Base-by-base conservation (phyloP, 2,329 filamentous ascomycete genomes). In the Fusarium abutilonis region DNA sequence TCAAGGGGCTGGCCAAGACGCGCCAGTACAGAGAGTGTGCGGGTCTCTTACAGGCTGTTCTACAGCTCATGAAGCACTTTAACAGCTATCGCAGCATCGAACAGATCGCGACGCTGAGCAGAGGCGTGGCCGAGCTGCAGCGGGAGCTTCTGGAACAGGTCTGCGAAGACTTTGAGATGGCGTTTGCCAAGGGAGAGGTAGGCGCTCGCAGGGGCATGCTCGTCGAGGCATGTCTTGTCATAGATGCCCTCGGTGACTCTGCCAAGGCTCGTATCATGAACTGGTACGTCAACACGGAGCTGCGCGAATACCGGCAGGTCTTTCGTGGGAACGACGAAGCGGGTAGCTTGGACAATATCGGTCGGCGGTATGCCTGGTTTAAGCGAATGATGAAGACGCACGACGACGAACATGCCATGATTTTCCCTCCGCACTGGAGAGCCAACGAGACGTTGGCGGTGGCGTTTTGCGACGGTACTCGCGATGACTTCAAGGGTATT, bases 11-110 rank as follows among this genome's bases (percentile, higher is more conserved):
- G 66, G 90, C 91, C 66, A 91, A 91, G 76, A 89, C 90, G 32
- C 84, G 94, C 53, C 95, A 99, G 76, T 99, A 99, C 75, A 84
- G 92, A 64, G 95, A 99, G 75, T 98, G 95, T 73, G 93, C 94
- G 14, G 93, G 96, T 70, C 82, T 99, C 57, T 82, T 99, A 54
- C 92, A 97, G 79, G 95, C 95, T 9, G 95, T 99, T 29, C 86
- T 99, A 56, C 95, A 99, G 83, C 87, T 99, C 41, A 97, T 98
- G 91, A 91, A 91, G 67, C 93, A 99, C 78, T 99, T 99, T 84
- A 96, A 97, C 79, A 96, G 92, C 76, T 99, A 98, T 76, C 84
- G 95, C 56, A 97, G 93, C 69, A 98, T 99, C 69, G 94, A 98
- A 74, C 95, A 99, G 82, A 98, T 99, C 73, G 95, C 95, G 26